Evolutionary conservation across 31 red algal genomes (phyloP), one percentile per base, ranked within the genome.

Genomic region (Odonthalia washingtoniensis): DNA sequence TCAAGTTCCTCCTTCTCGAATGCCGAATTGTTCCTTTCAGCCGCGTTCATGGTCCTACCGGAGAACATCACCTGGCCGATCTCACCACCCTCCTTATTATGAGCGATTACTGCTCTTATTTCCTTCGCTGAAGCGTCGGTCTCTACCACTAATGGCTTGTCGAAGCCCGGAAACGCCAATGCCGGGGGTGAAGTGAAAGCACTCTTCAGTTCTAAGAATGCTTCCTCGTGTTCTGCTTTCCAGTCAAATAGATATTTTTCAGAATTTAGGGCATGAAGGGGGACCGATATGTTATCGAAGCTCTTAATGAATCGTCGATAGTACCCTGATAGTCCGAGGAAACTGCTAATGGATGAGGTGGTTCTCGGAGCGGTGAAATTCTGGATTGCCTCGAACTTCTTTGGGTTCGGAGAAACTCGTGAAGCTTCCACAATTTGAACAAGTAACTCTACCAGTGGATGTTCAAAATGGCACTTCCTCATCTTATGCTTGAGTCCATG

Each of bases 41-140:
- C 12, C 63, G 31, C 26, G 5, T 33, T 83, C 62, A 27, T 66
- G 9, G 60, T 83, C 27, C 80, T 26, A 39, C 32, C 38, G 17
- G 26, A 0, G 12, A 42, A 83, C 0, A 40, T 16, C 5, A 70
- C 35, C 30, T 53, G 80, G 32, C 69, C 18, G 21, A 83, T 21
- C 57, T 70, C 37, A 4, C 53, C 80, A 61, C 21, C 21, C 9
- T 83, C 80, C 6, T 66, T 66, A 21, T 69, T 69, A n/a, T 83
- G 80, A 4, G 32, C 3, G 2, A 83, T 53, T 18, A 83, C 12
- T 0, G 46, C 63, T 27, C 63, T 61, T 3, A 83, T 5, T 0
- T 53, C 27, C 5, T 35, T 67, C 14, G 80, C 67, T 27, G 60
- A 83, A 17, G 30, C 80, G 26, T 69, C 62, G 0, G 61, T 83